Base-by-base conservation (phyloP, 2,329 filamentous ascomycete species). In the Pseudopyricularia cyperi region DNA sequence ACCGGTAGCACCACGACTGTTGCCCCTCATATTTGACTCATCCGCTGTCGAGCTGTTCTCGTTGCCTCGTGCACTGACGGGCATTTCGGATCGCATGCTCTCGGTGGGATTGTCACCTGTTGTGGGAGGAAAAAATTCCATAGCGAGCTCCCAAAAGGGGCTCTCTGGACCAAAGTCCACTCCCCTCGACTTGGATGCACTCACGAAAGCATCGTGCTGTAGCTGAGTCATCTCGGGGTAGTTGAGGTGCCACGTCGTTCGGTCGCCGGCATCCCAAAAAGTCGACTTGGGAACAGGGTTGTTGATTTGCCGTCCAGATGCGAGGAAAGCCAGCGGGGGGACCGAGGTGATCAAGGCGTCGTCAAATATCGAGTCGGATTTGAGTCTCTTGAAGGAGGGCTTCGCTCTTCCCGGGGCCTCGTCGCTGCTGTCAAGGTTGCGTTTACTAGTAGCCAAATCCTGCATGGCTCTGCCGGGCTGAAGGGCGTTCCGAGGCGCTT, bases 151-250 rank as follows among this genome's bases (percentile, higher is more conserved):
- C 79, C 76, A 82, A 22, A 81, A 62, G 0, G 66, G 67, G 2
- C 75, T 71, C 53, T 71, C 70, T 8, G 50, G 50, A 0, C 64
- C 65, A 51, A 84, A 84, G 19, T 70, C 65, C 57, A 83, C 79
- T 1, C 68, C 68, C 33, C 74, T 68, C 0, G 66, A 65, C 32
- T 65, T 58, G 1, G 79, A 78, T 15, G 75, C 77, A n/a, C 70
- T 62, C 17, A 69, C 65, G 61, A 81, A 82, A 2, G 73, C 75
- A 33, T 74, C 71, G 52, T 74, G 73, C 55, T 83, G 79, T 7
- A 78, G 66, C 52, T 77, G 72, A 0, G 75, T 81, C 77, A 84
- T 82, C 55, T 80, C 75, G 0, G 80, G 80, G 57, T 84, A 84
- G 50, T 76, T 62, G 4, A 81, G 67, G 56, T 84, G 80, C 72